Base-by-base conservation (phyloP, 495 filamentous ascomycete genomes). In the Acidiella bohemica region DNA sequence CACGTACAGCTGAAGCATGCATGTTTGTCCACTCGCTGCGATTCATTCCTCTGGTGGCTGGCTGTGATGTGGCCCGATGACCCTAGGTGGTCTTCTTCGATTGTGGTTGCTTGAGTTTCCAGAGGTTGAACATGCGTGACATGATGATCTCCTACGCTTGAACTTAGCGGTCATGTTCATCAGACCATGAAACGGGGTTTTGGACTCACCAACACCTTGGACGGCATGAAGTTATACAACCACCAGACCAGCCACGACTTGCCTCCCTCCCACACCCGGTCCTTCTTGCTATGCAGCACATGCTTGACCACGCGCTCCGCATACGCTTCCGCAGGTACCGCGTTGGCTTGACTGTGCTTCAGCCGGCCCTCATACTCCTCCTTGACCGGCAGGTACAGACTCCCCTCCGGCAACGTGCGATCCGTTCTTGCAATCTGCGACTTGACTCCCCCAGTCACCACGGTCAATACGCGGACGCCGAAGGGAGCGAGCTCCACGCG, bases 401-500 rank as follows among this genome's bases (percentile, higher is more conserved):
- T 72, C 17, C 57, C 59, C 9, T 61, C 60, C 7, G 59, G 54
- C 14, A 80, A 54, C 0, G 47, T 52, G 19, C 72, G 65, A 28
- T 73, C 47, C 8, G 55, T 64, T 11, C 75, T 60, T 6, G 71
- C 65, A 48, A 79, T 75, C 13, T 67, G 70, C 32, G 63, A 68
- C 53, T 73, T 62, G 18, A 79, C 73, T 4, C 76, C 75, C 3
- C 75, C 76, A 4, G 75, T 80, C 6, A 78, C 59, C 6, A 80
- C 58, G 0, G 53, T 58, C 13, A 65, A 43, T n/a, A 65, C 64
- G 12, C 47, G 26, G 3, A 68, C 67, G 4, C 59, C 64, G 8
- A 72, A 59, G 6, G 65, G 68, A 26, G 49, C 59, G 16, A 72
- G 46, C 42, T 71, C 77, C 8, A 80, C 61, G 10, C 75, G 64